Percentiles rank a stretch among this genome's conserved stretches.
Evolutionary conservation across 2,329 filamentous ascomycete species (phyloP).

Genomic region (Zymoseptoria pseudotritici): DNA sequence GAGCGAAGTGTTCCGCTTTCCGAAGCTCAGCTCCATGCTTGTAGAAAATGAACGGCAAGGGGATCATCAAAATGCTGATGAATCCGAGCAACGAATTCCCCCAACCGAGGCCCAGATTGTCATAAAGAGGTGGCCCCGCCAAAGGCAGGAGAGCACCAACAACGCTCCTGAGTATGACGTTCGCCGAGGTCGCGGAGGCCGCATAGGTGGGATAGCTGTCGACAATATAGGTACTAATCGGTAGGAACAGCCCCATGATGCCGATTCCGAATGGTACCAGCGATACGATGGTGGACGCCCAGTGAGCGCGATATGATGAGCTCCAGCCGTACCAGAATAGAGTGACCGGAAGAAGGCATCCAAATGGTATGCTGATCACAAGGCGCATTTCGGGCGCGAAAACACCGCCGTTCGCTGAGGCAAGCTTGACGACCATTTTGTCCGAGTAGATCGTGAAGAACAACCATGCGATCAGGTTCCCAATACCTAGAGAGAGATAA

Average conservation of each 20-base stretch:
- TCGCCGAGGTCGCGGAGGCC: slow-evolving; percentile 4
- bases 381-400: slow-evolving; percentile 18
- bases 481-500: slow-evolving; percentile 17
- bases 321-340: slow-evolving; percentile 21
- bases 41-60: not conserved
- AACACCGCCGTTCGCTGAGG: slow-evolving; percentile 4
- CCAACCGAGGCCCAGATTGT: slow-evolving; percentile 3
- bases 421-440: slow-evolving; percentile 7
- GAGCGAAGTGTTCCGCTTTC: not conserved
- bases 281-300: slow-evolving; percentile 7
- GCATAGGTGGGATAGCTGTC: slow-evolving; percentile 9
- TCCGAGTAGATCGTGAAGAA: slow-evolving; percentile 8
- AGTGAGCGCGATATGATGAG: slow-evolving; percentile 13
- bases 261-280: slow-evolving; percentile 2
- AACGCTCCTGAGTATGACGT: slow-evolving; percentile 1
- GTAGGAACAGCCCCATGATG: not conserved
- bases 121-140: slow-evolving; percentile 6
- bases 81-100: slow-evolving; percentile 5
- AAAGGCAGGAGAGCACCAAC: slow-evolving; percentile 7
- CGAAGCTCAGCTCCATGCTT: not conserved
- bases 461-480: slow-evolving; percentile 12
- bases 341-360: slow-evolving; percentile 11
- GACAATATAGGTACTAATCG: slow-evolving; percentile 5
- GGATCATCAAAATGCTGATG: slow-evolving; percentile 1
- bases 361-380: slow-evolving; percentile 12